These are phyloP conservation scores for Tetraselmis chui DNA, from an alignment of 139 green algal genomes.

Conservation along the genomic window DNA sequence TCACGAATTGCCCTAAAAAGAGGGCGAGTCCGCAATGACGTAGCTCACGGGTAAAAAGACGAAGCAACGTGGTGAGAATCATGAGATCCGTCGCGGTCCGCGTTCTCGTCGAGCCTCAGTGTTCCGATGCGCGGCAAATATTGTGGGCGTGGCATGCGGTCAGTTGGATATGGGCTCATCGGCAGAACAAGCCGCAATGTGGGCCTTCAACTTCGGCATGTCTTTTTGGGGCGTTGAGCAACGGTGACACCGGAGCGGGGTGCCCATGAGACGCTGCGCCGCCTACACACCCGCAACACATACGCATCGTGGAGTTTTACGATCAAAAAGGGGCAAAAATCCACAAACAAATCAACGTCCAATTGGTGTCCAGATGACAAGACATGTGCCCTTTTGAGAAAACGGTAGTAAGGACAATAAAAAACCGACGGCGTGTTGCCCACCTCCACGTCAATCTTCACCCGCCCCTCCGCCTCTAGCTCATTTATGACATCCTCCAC, in stretches of 20 bases:
- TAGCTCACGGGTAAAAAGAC: too few species aligned
- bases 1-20: too few species aligned
- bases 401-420: neutral
- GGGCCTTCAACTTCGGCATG: conserved; percentile 64
- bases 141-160: too few species aligned
- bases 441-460: conserved; percentile 26
- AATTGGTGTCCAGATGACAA: neutral
- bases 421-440: neutral
- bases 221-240: conserved; percentile 38
- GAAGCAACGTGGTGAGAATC: too few species aligned
- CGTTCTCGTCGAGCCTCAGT: too few species aligned
- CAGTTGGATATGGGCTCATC: too few species aligned
- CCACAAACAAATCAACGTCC: neutral
- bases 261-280: conserved; percentile 44
- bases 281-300: too few species aligned
- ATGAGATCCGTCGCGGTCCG: too few species aligned
- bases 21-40: too few species aligned
- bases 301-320: too few species aligned
- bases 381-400: neutral
- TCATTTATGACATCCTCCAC: conserved; percentile 8
- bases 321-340: neutral
- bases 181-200: conserved; percentile 39
- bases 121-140: too few species aligned
- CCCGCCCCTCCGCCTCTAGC: conserved; percentile 11
- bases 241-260: conserved; percentile 49